Conservation (phyloP, 202 grass and related monocot species). For the Saccharum hybrid region DNA sequence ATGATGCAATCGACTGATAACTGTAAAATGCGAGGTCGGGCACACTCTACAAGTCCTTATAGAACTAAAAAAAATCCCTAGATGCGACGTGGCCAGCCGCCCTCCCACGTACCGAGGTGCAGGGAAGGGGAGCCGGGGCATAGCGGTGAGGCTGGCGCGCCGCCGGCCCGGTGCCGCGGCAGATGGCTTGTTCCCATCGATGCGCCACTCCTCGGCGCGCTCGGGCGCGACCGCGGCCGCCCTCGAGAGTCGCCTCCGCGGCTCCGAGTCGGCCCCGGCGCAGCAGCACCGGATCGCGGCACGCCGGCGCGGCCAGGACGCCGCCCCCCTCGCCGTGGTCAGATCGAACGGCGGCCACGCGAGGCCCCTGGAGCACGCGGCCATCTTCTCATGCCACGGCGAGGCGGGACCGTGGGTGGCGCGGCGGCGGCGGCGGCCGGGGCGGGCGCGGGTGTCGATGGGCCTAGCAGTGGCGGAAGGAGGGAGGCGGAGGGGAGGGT, state of each 20-base stretch:
- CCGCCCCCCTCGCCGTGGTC: slow-evolving; percentile 27
- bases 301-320: slow-evolving; percentile 11
- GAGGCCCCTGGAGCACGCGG: slow-evolving; percentile 68
- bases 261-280: slow-evolving; percentile 24
- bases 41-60: neutral
- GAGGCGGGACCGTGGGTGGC: neutral
- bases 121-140: slow-evolving; percentile 55
- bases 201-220: slow-evolving; percentile 54
- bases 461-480: slow-evolving; percentile 37
- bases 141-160: slow-evolving; percentile 45
- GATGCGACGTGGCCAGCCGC: neutral
- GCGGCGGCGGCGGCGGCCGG: no score
- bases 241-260: slow-evolving; percentile 44
- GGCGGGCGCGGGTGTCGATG: neutral
- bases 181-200: slow-evolving; percentile 52
- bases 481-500: slow-evolving; percentile 36
- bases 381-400: slow-evolving; percentile 59
- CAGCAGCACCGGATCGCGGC: slow-evolving; percentile 49
- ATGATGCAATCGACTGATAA: slow-evolving; percentile 9
- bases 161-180: slow-evolving; percentile 41
- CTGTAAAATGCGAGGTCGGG: slow-evolving; percentile 26
- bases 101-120: slow-evolving; percentile 62
- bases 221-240: slow-evolving; percentile 48
- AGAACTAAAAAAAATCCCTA: neutral
- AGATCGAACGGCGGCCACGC: slow-evolving; percentile 61